These are phyloP conservation scores for Millerozyma miso DNA, from an alignment of 805 yeast genomes.

Conservation along the genomic window DNA sequence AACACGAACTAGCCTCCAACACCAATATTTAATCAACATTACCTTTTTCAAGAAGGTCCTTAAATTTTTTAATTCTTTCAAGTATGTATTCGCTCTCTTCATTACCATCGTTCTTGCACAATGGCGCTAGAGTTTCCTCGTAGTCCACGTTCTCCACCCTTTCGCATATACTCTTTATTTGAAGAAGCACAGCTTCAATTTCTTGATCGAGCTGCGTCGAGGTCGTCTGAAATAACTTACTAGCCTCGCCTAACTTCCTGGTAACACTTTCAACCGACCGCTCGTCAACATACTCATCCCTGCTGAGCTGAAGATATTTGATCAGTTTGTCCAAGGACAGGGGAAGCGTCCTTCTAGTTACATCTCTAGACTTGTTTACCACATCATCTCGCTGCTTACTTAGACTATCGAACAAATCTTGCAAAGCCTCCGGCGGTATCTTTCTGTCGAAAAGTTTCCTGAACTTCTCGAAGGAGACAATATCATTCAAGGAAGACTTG, in stretches of 20 bases:
- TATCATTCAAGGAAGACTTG: slow-evolving; percentile 13
- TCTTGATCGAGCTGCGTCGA: neutral
- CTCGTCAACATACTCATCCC: neutral
- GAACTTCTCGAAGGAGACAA: slow-evolving; percentile 17
- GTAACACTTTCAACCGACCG: neutral
- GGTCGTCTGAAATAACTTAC: neutral
- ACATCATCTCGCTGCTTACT: slow-evolving; percentile 7
- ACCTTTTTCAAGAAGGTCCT: neutral
- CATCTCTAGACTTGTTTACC: neutral
- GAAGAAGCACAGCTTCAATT: neutral
- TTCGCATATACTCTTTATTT: neutral
- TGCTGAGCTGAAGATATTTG: neutral
- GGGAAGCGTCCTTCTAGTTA: neutral
- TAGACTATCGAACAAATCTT: slow-evolving; percentile 11
- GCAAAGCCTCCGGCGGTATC: slow-evolving; percentile 3
- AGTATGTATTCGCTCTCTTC: neutral
- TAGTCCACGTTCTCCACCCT: neutral
- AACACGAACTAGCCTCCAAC: neutral
- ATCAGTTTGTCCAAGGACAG: neutral
- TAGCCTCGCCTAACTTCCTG: neutral
- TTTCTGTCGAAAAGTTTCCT: slow-evolving; percentile 12
- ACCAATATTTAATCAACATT: neutral
- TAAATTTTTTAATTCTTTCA: neutral
- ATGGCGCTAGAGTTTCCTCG: neutral
- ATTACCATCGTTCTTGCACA: neutral